Conservation (phyloP, 2,329 filamentous ascomycete species). For the Aspergillus latus region DNA sequence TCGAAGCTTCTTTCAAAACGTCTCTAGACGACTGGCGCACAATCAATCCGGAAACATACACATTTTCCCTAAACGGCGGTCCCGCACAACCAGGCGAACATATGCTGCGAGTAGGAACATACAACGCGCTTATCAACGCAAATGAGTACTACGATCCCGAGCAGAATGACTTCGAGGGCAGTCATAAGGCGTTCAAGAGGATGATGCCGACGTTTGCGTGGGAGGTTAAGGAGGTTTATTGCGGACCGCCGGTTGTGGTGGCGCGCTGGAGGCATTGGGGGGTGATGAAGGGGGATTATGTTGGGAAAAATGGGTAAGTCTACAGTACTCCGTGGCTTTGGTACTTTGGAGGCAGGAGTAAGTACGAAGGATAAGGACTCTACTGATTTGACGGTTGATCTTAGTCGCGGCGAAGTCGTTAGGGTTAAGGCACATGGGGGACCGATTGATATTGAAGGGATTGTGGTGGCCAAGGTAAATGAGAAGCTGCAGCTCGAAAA, state of each 20-base stretch:
- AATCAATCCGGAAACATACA: conserved; percentile 60
- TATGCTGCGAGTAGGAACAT: conserved; percentile 68
- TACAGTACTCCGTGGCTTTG: too few species aligned
- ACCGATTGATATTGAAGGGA: conserved; percentile 62
- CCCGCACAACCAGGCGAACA: conserved; percentile 58
- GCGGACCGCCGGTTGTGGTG: conserved; percentile 60
- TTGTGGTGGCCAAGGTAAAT: conserved; percentile 63
- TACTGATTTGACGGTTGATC: neutral
- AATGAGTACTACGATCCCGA: conserved; percentile 65
- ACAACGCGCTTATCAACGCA: conserved; percentile 65
- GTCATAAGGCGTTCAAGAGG: conserved; percentile 69
- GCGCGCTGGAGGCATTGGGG: conserved; percentile 71
- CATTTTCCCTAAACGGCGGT: conserved; percentile 64
- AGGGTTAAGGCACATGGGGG: conserved; percentile 62
- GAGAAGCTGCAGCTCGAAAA: conserved; percentile 58
- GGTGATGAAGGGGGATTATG: conserved; percentile 65
- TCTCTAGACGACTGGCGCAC: conserved; percentile 64
- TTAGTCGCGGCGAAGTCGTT: conserved; percentile 62
- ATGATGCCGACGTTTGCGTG: conserved; percentile 74
- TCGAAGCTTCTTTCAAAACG: conserved; percentile 68
- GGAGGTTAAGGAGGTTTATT: conserved; percentile 69
- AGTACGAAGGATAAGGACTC: too few species aligned
- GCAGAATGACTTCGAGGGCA: conserved; percentile 61
- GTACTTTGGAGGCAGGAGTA: too few species aligned
- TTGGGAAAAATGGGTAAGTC: conserved; percentile 60